phyloP scores from a whole-genome alignment of 2,329 filamentous ascomycete genomes.

The Cladobotryum protrusum region DNA sequence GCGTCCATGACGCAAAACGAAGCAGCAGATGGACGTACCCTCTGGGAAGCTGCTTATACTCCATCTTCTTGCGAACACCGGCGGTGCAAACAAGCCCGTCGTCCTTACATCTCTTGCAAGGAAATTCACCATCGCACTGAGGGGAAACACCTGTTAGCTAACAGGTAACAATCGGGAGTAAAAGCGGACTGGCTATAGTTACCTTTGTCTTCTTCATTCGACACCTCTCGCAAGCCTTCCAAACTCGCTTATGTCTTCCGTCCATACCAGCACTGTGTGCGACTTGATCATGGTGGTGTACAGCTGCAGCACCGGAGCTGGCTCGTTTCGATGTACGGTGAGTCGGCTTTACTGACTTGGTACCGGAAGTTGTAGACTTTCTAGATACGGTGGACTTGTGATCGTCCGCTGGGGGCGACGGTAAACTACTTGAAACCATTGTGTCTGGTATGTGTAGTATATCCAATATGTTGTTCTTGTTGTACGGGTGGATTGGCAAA shows the following conservation, averaged over 20 bases:
- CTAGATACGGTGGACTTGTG: constrained; percentile 29
- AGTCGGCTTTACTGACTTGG: constrained; percentile 44
- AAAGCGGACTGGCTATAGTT: constrained; percentile 9
- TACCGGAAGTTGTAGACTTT: constrained; percentile 34
- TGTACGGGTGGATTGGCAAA: no score
- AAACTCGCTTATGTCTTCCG: constrained; percentile 56
- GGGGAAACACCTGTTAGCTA: constrained; percentile 8
- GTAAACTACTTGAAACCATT: constrained; percentile 45
- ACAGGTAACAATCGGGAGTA: no score
- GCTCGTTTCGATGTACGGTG: constrained; percentile 48
- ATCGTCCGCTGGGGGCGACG: constrained; percentile 48
- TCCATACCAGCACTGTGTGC: constrained; percentile 36
- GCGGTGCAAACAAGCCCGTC: constrained; percentile 59
- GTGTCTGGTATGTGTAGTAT: constrained; percentile 14
- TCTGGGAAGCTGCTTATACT: constrained; percentile 59
- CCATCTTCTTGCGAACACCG: constrained; percentile 59
- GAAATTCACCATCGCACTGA: constrained; percentile 59
- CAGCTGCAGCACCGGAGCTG: constrained; percentile 29
- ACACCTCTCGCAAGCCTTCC: constrained; percentile 62
- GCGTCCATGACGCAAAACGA: no score
- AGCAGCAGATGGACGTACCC: constrained; percentile 38
- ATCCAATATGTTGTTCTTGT: neutral
- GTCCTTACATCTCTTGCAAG: constrained; percentile 61
- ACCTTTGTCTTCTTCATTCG: constrained; percentile 67
- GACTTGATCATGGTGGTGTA: constrained; percentile 33